Conservation (phyloP, 2,329 filamentous ascomycete species). For the Dactylella cylindrospora region DNA sequence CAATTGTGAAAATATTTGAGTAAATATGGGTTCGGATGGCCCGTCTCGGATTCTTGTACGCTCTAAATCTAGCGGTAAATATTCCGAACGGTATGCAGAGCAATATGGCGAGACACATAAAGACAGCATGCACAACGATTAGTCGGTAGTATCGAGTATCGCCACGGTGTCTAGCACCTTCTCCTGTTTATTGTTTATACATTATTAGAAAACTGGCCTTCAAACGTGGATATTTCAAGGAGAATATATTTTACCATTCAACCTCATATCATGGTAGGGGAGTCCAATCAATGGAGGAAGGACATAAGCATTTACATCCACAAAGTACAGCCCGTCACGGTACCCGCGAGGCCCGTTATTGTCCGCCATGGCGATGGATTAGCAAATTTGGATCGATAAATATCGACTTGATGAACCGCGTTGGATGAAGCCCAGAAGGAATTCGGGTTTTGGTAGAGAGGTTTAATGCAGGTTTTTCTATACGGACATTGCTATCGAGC, state of each 20-base stretch:
- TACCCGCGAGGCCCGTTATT: constrained; percentile 40
- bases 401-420: too few species aligned
- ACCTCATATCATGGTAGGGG: constrained; percentile 36
- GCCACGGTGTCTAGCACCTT: constrained; percentile 46
- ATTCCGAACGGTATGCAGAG: constrained; percentile 73
- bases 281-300: constrained; percentile 41
- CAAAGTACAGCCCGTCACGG: constrained; percentile 38
- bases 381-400: too few species aligned
- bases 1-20: constrained; percentile 68
- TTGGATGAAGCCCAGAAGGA: too few species aligned
- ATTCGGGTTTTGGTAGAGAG: too few species aligned
- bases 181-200: constrained; percentile 34
- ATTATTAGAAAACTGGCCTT: constrained; percentile 3
- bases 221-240: too few species aligned
- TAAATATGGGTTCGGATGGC: constrained; percentile 72
- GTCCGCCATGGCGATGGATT: constrained; percentile 27
- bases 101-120: constrained; percentile 73
- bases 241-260: constrained; percentile 24
- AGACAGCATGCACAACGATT: constrained; percentile 69
- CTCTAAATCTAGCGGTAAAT: constrained; percentile 68
- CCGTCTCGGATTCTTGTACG: constrained; percentile 62
- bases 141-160: constrained; percentile 63
- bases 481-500: too few species aligned
- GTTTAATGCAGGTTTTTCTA: too few species aligned
- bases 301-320: constrained; percentile 40